Evolutionary conservation across 116 monocot genomes (phyloP).

Genomic region (Zostera marina): DNA sequence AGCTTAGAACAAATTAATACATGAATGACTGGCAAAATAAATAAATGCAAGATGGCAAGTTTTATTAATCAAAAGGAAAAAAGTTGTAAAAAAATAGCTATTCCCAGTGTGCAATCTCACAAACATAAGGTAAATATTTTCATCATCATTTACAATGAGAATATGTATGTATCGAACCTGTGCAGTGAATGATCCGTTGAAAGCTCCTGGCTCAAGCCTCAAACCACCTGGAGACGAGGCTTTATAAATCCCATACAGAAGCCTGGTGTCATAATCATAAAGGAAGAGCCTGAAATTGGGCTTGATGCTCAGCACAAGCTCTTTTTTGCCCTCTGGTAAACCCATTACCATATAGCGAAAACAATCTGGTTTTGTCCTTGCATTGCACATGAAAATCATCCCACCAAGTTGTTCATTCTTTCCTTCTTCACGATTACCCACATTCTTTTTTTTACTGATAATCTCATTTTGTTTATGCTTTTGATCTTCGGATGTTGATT

Average conservation of each 20-base stretch:
- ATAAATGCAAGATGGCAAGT: neutral
- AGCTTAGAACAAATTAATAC: neutral
- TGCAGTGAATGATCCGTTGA: slow-evolving; percentile 10
- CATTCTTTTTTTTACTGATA: slow-evolving; percentile 2
- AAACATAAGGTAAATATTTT: neutral
- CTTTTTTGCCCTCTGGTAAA: slow-evolving; percentile 7
- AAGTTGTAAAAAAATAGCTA: neutral
- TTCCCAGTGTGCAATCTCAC: neutral
- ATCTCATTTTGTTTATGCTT: slow-evolving; percentile 1
- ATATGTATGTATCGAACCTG: slow-evolving; percentile 8
- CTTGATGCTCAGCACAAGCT: slow-evolving; percentile 14
- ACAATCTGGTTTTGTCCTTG: slow-evolving; percentile 16
- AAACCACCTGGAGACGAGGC: slow-evolving; percentile 12
- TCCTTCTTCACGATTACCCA: neutral
- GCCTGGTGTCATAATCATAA: slow-evolving; percentile 11
- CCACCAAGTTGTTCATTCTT: slow-evolving; percentile 8
- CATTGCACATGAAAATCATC: slow-evolving; percentile 16
- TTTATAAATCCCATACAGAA: slow-evolving; percentile 17
- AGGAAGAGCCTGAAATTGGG: slow-evolving; percentile 12
- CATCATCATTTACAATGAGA: neutral
- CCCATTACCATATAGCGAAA: slow-evolving; percentile 22
- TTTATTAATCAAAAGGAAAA: neutral
- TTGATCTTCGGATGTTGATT: neutral
- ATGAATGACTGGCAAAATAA: neutral
- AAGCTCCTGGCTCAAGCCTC: slow-evolving; percentile 18